Conservation (phyloP, 164 flowering plant genomes). For the Aristolochia fimbriata region DNA sequence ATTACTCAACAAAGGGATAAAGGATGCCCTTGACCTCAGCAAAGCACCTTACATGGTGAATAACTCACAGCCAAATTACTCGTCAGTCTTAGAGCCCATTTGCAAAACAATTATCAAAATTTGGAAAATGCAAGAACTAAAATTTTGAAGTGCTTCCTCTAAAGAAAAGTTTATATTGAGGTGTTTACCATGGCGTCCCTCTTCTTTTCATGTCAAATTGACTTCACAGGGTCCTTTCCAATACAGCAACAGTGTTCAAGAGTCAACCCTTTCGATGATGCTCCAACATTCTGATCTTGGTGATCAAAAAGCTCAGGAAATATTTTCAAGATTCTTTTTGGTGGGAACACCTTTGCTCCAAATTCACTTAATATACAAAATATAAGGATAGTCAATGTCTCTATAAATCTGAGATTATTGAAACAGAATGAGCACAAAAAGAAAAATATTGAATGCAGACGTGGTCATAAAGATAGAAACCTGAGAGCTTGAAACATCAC, state of each 20-base stretch:
- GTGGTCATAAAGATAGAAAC: slow-evolving; percentile 19
- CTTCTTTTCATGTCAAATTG: slow-evolving; percentile 94
- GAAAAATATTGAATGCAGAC: not conserved
- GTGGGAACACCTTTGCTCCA: slow-evolving; percentile 89
- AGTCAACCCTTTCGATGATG: slow-evolving; percentile 94
- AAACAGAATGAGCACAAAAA: no score
- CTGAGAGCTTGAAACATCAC: slow-evolving; percentile 99
- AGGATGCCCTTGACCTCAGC: no score
- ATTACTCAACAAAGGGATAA: no score
- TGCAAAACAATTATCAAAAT: no score
- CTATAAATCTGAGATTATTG: no score
- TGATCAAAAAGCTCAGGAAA: slow-evolving; percentile 98
- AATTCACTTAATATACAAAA: slow-evolving; percentile 55
- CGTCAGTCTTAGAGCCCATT: no score
- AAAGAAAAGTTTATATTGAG: not conserved
- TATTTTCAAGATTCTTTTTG: slow-evolving; percentile 90
- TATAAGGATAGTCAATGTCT: no score
- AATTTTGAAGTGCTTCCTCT: no score
- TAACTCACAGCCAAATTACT: no score
- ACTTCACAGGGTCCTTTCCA: slow-evolving; percentile 92
- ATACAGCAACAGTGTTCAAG: slow-evolving; percentile 99
- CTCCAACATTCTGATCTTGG: slow-evolving; percentile 99
- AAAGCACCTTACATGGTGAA: no score
- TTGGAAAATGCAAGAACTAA: no score
- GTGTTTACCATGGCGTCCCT: slow-evolving; percentile 85